Conservation (phyloP, 2,329 filamentous ascomycete species). For the Colletotrichum paranaense region DNA sequence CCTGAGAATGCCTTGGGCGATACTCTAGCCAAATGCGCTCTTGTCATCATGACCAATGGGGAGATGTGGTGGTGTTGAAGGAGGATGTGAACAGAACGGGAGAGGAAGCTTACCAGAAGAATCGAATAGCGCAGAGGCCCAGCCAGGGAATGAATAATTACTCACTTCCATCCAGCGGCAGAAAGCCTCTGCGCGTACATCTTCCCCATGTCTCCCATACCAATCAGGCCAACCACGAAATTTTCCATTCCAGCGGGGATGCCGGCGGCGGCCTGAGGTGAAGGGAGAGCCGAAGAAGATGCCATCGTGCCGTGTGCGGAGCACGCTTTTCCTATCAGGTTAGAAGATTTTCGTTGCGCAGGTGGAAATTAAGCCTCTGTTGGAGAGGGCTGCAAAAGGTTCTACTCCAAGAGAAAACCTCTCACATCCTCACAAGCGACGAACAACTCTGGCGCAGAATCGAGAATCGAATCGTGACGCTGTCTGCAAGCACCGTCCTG, state of each 20-base stretch:
- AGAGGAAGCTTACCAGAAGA: constrained; percentile 50
- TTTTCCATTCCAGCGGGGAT: constrained; percentile 66
- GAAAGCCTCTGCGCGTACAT: constrained; percentile 95
- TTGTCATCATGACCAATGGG: constrained; percentile 86
- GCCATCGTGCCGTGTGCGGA: constrained; percentile 15
- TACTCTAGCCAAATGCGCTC: constrained; percentile 99
- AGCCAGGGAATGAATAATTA: constrained; percentile 37
- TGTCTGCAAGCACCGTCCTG: not conserved
- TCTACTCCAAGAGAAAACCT: constrained; percentile 31
- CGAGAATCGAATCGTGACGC: constrained; percentile 6
- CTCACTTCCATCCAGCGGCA: constrained; percentile 93
- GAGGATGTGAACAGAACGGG: constrained; percentile 25
- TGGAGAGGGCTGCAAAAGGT: constrained; percentile 16
- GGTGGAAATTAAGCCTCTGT: not conserved
- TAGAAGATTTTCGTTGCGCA: not conserved
- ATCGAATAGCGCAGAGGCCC: constrained; percentile 23
- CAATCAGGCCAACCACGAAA: constrained; percentile 91
- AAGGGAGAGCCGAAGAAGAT: constrained; percentile 25
- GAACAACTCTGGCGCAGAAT: constrained; percentile 2
- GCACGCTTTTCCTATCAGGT: not conserved
- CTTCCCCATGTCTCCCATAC: constrained; percentile 99
- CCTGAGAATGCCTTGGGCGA: constrained; percentile 71
- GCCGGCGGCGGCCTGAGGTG: constrained; percentile 31
- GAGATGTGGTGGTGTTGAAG: constrained; percentile 5
- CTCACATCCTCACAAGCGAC: constrained; percentile 36